Evolutionary conservation across 352 stramenopile species (phyloP).

Genomic region (Thalassiosira mediterranea): DNA sequence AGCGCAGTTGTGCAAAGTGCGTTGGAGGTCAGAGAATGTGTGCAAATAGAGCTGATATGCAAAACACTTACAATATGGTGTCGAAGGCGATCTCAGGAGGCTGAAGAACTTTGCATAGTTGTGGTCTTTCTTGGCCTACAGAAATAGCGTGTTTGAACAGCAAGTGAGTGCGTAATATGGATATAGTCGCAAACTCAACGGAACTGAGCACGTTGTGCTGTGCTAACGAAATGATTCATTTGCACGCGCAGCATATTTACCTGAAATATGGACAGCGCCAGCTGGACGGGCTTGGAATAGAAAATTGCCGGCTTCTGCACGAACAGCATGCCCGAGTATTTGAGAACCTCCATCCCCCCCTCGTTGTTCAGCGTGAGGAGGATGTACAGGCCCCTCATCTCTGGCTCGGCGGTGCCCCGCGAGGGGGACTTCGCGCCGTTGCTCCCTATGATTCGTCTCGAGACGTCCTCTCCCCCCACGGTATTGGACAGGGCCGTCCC

Average conservation of each 20-base stretch:
- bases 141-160: too few species aligned
- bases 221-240: too few species aligned
- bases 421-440: constrained; percentile 37
- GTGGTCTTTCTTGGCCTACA: constrained; percentile 72
- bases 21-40: constrained; percentile 2
- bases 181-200: too few species aligned
- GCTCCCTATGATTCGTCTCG: constrained; percentile 67
- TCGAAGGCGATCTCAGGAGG: constrained; percentile 62
- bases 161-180: too few species aligned
- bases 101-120: constrained; percentile 83
- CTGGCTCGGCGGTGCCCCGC: constrained; percentile 75
- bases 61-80: constrained; percentile 65
- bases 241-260: constrained; percentile 46
- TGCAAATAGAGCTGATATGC: not conserved
- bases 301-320: constrained; percentile 70
- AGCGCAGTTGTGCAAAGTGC: not conserved
- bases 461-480: constrained; percentile 28
- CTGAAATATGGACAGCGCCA: constrained; percentile 83
- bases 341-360: constrained; percentile 84
- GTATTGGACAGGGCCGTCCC: constrained; percentile 64
- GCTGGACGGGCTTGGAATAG: constrained; percentile 76
- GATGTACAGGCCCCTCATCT: constrained; percentile 85
- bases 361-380: constrained; percentile 83
- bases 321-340: constrained; percentile 75
- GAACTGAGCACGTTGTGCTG: too few species aligned